Conservation (phyloP, 2,329 filamentous ascomycete species). For the Diaporthe australafricana region DNA sequence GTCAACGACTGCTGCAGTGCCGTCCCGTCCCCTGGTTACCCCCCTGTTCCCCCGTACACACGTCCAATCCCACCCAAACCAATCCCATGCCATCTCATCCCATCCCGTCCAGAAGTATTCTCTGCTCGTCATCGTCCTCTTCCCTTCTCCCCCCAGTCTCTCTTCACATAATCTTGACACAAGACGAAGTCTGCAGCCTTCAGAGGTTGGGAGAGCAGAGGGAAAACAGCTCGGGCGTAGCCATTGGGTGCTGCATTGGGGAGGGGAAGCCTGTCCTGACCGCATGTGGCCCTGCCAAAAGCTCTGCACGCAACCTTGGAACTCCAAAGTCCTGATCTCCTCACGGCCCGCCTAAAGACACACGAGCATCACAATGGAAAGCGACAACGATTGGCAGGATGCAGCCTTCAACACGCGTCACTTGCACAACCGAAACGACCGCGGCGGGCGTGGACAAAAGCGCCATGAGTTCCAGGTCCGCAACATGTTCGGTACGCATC, state of each 20-base stretch:
- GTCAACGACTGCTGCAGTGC: too few relatives aligned
- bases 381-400: constrained; percentile 41
- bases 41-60: too few relatives aligned
- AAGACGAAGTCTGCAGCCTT: not conserved
- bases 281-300: not conserved
- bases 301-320: too few relatives aligned
- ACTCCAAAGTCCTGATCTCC: not conserved
- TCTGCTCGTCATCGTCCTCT: too few relatives aligned
- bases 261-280: not conserved
- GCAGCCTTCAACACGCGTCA: constrained; percentile 41
- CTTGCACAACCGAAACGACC: constrained; percentile 42
- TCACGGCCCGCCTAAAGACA: not conserved
- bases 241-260: not conserved
- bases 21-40: too few relatives aligned
- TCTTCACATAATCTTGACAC: not conserved
- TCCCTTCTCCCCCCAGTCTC: not conserved
- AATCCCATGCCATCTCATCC: too few relatives aligned
- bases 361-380: constrained; percentile 19
- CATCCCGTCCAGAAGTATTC: too few relatives aligned
- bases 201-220: not conserved
- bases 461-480: constrained; percentile 39
- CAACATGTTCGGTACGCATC: constrained; percentile 40
- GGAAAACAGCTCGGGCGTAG: not conserved
- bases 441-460: constrained; percentile 30
- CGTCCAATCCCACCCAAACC: too few relatives aligned